Percentiles rank a stretch among this genome's conserved stretches.
phyloP scores from a whole-genome alignment of 1,284 basidiomycete species.

The Apiotrichum akiyoshidainum region DNA sequence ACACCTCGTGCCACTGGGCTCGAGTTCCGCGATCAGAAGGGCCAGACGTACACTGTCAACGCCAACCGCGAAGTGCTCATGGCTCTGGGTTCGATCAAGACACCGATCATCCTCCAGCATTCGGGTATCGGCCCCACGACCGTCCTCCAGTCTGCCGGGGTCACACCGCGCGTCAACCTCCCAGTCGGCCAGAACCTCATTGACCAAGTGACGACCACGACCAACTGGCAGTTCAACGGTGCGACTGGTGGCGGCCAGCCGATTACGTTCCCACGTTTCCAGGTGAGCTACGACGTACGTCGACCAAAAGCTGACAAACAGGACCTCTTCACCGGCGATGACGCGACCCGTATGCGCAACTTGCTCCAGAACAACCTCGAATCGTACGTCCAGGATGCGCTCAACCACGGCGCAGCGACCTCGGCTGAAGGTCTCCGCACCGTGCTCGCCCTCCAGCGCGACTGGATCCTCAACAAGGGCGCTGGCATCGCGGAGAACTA shows the following conservation, averaged over 20 bases:
- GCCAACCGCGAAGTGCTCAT: slow-evolving; percentile 51
- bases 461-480: slow-evolving; percentile 43
- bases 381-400: slow-evolving; percentile 41
- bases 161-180: slow-evolving; percentile 39
- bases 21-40: slow-evolving; percentile 30
- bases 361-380: slow-evolving; percentile 36
- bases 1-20: slow-evolving; percentile 35
- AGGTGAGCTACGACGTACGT: slow-evolving; percentile 1
- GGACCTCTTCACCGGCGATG: slow-evolving; percentile 29
- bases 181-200: slow-evolving; percentile 50
- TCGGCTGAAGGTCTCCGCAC: slow-evolving; percentile 31
- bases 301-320: not conserved
- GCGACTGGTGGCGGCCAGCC: slow-evolving; percentile 26
- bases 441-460: slow-evolving; percentile 42
- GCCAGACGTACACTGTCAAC: slow-evolving; percentile 32
- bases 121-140: slow-evolving; percentile 49
- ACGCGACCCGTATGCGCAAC: slow-evolving; percentile 17
- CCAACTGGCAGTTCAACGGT: slow-evolving; percentile 26
- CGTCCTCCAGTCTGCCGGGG: slow-evolving; percentile 41
- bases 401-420: slow-evolving; percentile 33
- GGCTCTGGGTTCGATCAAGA: slow-evolving; percentile 51
- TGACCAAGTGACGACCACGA: slow-evolving; percentile 49
- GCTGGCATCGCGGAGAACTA: slow-evolving; percentile 41
- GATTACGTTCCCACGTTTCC: slow-evolving; percentile 37
- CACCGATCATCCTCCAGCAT: slow-evolving; percentile 52